Conservation (phyloP, 352 stramenopile genomes). For the Phytophthora niederhauseri region DNA sequence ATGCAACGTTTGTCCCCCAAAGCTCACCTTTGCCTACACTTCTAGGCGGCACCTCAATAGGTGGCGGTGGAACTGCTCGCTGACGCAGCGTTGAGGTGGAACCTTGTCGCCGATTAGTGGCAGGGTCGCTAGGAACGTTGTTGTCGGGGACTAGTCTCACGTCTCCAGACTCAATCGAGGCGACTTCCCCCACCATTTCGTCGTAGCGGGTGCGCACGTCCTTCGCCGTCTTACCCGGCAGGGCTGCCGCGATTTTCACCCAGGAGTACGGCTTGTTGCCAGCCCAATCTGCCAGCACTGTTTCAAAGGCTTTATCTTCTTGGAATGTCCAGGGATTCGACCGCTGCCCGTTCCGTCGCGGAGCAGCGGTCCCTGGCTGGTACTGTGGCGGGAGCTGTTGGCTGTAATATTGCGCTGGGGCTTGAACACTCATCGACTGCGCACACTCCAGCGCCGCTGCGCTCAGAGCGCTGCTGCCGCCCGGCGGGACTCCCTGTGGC, state of each 20-base stretch:
- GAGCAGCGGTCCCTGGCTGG: constrained; percentile 19
- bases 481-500: background rate
- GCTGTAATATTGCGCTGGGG: constrained; percentile 18
- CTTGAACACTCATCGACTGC: constrained; percentile 30
- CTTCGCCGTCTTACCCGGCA: constrained; percentile 78
- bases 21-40: constrained; percentile 43
- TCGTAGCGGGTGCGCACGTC: constrained; percentile 79
- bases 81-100: constrained; percentile 45
- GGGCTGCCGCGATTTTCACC: constrained; percentile 68
- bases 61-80: constrained; percentile 64
- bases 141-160: constrained; percentile 4
- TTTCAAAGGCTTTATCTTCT: constrained; percentile 86
- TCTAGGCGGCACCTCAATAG: constrained; percentile 57
- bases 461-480: constrained; percentile 24
- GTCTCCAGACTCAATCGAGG: constrained; percentile 56
- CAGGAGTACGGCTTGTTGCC: constrained; percentile 74
- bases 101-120: constrained; percentile 16
- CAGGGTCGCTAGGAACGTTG: constrained; percentile 1
- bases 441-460: constrained; percentile 37
- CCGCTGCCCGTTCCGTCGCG: constrained; percentile 30
- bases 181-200: constrained; percentile 76
- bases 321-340: constrained; percentile 79
- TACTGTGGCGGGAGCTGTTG: constrained; percentile 13
- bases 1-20: background rate
- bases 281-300: constrained; percentile 63